Percentiles rank a stretch among this genome's conserved stretches.
Evolutionary conservation across 108 stramenopile species (phyloP).

Genomic region (Nitzschia sp.): DNA sequence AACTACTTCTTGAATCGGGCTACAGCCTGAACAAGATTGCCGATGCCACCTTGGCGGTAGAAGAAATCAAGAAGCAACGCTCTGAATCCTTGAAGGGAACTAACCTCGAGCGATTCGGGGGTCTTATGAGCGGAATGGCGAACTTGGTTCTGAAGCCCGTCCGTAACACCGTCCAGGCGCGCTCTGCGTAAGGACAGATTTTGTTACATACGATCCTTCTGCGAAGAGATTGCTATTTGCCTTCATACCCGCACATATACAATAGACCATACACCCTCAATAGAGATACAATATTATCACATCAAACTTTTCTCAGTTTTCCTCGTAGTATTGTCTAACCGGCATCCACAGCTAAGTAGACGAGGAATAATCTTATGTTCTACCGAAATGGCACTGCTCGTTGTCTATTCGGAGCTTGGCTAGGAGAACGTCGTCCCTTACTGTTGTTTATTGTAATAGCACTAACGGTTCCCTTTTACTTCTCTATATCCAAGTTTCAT

Average conservation of each 20-base stretch:
- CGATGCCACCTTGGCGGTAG: constrained; percentile 18
- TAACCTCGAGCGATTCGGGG: constrained; percentile 3
- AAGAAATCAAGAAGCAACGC: constrained; percentile 30
- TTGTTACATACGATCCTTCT: no score
- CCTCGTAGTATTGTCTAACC: no score
- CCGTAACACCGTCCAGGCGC: constrained; percentile 17
- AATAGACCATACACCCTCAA: background rate
- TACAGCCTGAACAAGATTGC: constrained; percentile 28
- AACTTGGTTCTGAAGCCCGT: constrained; percentile 15
- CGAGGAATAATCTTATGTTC: no score
- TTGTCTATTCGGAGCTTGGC: no score
- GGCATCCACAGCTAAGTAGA: no score
- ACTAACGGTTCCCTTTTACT: no score
- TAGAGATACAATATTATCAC: background rate
- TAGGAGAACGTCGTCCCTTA: no score
- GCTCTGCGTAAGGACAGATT: constrained; percentile 14
- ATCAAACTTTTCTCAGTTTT: no score
- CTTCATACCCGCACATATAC: background rate
- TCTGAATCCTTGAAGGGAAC: constrained; percentile 17
- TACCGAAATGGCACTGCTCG: no score
- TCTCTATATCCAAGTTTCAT: no score
- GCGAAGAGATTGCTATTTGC: no score
- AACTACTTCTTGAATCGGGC: constrained; percentile 24
- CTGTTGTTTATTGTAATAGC: no score
- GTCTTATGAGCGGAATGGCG: constrained; percentile 6